A percentile compares a stretch with the other conserved stretches of the same genome.
Conservation (phyloP, 352 stramenopile species). For the Globisporangium parvum region DNA sequence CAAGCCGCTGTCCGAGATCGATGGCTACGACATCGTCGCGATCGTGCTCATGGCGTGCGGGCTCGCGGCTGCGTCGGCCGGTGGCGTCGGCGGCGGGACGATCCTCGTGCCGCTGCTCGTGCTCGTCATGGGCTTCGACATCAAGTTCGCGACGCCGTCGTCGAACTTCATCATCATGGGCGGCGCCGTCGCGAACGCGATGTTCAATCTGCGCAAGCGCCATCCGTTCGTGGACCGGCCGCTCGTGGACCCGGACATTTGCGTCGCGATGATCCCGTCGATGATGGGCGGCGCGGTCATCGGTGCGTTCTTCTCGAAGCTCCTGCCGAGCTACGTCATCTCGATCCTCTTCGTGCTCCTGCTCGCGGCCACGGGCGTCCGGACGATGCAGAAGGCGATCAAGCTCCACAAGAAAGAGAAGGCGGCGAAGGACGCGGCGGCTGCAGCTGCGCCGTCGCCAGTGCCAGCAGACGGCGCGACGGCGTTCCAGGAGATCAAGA, state of each 20-base stretch:
- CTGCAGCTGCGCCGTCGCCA: background rate
- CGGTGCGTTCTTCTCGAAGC: slow-evolving; percentile 46
- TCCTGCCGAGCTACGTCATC: slow-evolving; percentile 54
- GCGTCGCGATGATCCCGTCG: slow-evolving; percentile 53
- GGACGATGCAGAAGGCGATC: slow-evolving; percentile 28
- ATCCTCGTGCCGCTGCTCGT: slow-evolving; percentile 57
- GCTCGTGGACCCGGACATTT: slow-evolving; percentile 53
- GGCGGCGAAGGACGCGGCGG: slow-evolving; percentile 21
- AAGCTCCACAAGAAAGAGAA: slow-evolving; percentile 32
- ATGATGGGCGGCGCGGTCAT: slow-evolving; percentile 54
- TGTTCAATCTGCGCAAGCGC: slow-evolving; percentile 58
- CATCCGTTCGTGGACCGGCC: slow-evolving; percentile 47
- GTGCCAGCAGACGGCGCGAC: background rate
- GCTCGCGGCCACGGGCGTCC: slow-evolving; percentile 25
- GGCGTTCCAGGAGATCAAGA: slow-evolving; percentile 10
- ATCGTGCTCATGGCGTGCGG: slow-evolving; percentile 46
- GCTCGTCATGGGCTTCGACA: slow-evolving; percentile 60
- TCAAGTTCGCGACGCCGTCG: slow-evolving; percentile 55
- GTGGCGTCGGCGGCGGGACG: slow-evolving; percentile 38
- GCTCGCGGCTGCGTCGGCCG: slow-evolving; percentile 37
- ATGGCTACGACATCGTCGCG: slow-evolving; percentile 33
- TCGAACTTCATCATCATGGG: slow-evolving; percentile 64
- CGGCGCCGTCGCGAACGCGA: slow-evolving; percentile 51
- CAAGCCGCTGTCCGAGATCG: slow-evolving; percentile 29
- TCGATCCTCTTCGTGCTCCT: slow-evolving; percentile 50